These are phyloP conservation scores for Sporothrix pallida DNA, from an alignment of 2,329 filamentous ascomycete species.

Conservation along the genomic window DNA sequence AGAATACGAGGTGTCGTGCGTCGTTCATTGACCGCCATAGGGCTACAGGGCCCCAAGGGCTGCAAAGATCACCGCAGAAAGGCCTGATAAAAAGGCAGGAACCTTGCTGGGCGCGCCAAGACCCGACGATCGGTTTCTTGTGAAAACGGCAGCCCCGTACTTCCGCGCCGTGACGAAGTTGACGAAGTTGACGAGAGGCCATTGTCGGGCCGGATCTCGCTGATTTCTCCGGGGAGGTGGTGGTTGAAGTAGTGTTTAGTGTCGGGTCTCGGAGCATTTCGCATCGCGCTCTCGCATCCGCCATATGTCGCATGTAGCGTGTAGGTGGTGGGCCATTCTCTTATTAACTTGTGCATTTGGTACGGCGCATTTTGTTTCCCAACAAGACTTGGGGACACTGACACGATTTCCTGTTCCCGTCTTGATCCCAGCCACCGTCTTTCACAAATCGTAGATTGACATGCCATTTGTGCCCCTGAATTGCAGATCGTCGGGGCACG, in stretches of 20 bases:
- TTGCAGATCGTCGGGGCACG: background rate
- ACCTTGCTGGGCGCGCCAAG: background rate
- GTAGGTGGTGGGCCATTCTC: no score
- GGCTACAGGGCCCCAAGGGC: background rate
- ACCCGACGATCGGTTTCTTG: background rate
- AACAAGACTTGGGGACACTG: background rate
- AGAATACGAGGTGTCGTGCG: slow-evolving; percentile 5
- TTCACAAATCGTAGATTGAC: background rate
- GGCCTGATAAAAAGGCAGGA: no score
- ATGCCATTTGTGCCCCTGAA: background rate
- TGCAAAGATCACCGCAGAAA: no score
- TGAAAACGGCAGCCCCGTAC: background rate
- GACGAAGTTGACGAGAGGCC: no score
- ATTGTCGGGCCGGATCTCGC: background rate
- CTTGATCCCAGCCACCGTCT: background rate
- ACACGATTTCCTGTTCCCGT: background rate
- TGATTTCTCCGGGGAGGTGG: background rate
- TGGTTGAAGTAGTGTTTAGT: background rate
- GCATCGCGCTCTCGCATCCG: no score
- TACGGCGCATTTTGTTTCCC: background rate
- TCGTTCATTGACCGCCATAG: background rate
- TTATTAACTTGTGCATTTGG: no score
- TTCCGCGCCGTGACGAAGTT: background rate
- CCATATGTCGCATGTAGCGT: background rate
- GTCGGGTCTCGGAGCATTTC: background rate